Percentiles rank a stretch among this genome's conserved stretches.
Conservation (phyloP, 2,329 filamentous ascomycete genomes). For the Trichoderma sp. region DNA sequence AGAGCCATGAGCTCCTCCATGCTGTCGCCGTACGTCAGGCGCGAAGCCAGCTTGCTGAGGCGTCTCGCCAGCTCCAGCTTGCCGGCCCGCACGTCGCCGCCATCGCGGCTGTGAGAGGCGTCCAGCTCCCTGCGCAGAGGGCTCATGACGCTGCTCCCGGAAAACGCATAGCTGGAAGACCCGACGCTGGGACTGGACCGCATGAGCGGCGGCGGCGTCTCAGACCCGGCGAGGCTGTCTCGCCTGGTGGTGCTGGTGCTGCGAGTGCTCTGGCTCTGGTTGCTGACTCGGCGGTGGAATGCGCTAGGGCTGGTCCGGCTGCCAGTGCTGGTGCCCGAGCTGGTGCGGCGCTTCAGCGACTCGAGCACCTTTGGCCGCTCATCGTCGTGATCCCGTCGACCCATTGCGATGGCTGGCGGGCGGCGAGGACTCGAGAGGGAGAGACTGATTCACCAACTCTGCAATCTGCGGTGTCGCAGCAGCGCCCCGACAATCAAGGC, state of each 20-base stretch:
- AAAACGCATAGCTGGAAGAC: conserved; percentile 41
- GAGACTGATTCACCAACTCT: conserved; percentile 16
- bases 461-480: conserved; percentile 7
- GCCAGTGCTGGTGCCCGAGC: conserved; percentile 23
- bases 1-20: conserved; percentile 43
- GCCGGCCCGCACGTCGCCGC: conserved; percentile 37
- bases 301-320: conserved; percentile 28
- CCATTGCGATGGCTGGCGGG: conserved; percentile 17
- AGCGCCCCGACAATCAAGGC: background rate
- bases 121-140: conserved; percentile 40
- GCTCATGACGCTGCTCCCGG: conserved; percentile 38
- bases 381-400: conserved; percentile 24
- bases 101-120: conserved; percentile 27
- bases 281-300: conserved; percentile 29
- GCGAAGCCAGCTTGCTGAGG: conserved; percentile 46
- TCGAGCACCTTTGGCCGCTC: conserved; percentile 24
- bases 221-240: conserved; percentile 26
- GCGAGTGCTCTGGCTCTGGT: conserved; percentile 31
- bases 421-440: background rate
- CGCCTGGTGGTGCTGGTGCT: conserved; percentile 26
- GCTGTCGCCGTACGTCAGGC: conserved; percentile 42
- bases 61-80: conserved; percentile 52
- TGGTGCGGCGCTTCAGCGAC: conserved; percentile 30
- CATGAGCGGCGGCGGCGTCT: conserved; percentile 35
- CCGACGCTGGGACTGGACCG: conserved; percentile 41